Conservation (phyloP, 2,329 filamentous ascomycete genomes). For the Epichloe festucae region DNA sequence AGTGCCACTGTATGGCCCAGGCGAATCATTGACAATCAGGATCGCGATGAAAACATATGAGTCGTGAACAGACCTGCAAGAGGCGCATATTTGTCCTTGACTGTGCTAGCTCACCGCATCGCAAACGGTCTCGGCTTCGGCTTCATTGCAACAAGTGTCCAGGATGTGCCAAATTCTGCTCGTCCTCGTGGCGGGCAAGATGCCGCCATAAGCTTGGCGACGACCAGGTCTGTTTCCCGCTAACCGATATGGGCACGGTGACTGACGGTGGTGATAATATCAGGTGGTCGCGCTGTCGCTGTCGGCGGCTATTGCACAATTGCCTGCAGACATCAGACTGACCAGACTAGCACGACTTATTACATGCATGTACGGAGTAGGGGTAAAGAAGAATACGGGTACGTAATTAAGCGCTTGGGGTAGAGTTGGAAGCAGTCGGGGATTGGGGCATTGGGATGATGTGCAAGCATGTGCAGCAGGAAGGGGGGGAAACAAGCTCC, state of each 20-base stretch:
- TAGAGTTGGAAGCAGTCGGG: not conserved
- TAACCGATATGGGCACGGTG: not conserved
- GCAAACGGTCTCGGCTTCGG: constrained; percentile 2
- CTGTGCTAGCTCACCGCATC: constrained; percentile 5
- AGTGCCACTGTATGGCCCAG: not conserved
- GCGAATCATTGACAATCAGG: too few relatives aligned
- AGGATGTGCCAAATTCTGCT: constrained; percentile 4
- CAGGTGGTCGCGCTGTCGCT: not conserved
- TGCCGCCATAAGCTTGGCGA: constrained; percentile 4
- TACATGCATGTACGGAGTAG: too few relatives aligned
- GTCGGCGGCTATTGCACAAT: constrained; percentile 1
- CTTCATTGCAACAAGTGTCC: not conserved
- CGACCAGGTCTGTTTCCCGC: constrained; percentile 1
- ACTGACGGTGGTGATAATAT: not conserved
- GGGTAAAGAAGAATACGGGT: not conserved
- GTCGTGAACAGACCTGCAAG: too few relatives aligned
- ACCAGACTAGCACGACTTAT: not conserved
- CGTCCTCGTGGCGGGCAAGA: constrained; percentile 2
- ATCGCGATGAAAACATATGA: too few relatives aligned
- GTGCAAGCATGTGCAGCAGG: not conserved
- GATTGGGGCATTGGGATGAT: not conserved
- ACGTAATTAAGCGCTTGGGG: not conserved
- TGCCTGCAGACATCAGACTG: not conserved
- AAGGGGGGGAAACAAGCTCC: not conserved
- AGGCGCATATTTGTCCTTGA: not conserved